Evolutionary conservation across 768 basidiomycete species (phyloP).

Genomic region (Pisolithus orientalis): DNA sequence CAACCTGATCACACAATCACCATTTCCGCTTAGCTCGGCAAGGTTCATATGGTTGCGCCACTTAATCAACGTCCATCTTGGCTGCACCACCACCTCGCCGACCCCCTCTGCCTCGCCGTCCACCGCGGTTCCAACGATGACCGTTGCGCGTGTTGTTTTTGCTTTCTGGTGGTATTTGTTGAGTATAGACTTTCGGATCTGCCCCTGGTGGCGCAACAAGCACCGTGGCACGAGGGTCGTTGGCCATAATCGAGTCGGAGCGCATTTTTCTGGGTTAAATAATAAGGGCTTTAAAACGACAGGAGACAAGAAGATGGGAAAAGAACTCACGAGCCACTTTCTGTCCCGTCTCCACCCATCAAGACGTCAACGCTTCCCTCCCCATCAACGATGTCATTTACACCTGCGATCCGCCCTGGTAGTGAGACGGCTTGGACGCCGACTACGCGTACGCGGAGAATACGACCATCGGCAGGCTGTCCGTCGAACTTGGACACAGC

Average conservation of each 20-base stretch:
- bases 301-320: neutral
- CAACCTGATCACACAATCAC: too few species aligned
- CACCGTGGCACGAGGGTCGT: slow-evolving; percentile 60
- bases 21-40: too few species aligned
- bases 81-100: slow-evolving; percentile 16
- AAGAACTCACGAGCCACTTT: slow-evolving; percentile 44
- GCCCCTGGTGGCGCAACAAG: slow-evolving; percentile 64
- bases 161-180: slow-evolving; percentile 6
- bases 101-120: slow-evolving; percentile 16
- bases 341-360: slow-evolving; percentile 41
- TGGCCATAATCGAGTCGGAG: slow-evolving; percentile 63
- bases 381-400: slow-evolving; percentile 36
- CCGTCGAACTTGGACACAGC: slow-evolving; percentile 74
- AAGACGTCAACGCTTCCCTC: slow-evolving; percentile 43
- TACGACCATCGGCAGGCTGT: slow-evolving; percentile 77
- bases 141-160: slow-evolving; percentile 14
- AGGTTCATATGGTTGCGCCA: too few species aligned
- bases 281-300: neutral
- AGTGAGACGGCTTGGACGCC: slow-evolving; percentile 51
- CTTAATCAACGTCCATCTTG: slow-evolving; percentile 25
- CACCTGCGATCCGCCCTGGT: slow-evolving; percentile 50
- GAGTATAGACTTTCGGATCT: slow-evolving; percentile 47
- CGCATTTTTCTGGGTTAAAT: slow-evolving; percentile 66
- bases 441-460: slow-evolving; percentile 58
- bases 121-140: slow-evolving; percentile 24